phyloP scores from a whole-genome alignment of 2,329 filamentous ascomycete species.

The Pyricularia sp. region DNA sequence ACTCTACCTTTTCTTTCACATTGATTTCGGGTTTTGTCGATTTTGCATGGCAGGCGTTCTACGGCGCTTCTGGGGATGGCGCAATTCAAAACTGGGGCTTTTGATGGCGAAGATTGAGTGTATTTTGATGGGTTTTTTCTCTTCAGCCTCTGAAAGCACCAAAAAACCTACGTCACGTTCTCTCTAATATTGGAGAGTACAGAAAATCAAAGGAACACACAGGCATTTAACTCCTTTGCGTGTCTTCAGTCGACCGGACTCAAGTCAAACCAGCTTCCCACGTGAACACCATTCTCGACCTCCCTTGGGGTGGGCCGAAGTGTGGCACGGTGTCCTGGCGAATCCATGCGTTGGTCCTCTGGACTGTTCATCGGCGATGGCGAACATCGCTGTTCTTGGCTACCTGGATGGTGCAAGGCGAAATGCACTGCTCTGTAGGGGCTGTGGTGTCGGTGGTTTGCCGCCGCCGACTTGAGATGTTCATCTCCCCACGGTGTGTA shows the following conservation, averaged over 20 bases:
- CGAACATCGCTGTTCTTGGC: background rate
- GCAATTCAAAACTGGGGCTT: background rate
- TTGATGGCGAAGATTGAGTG: background rate
- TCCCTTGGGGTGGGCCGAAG: background rate
- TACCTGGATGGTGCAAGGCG: background rate
- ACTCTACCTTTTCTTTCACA: background rate
- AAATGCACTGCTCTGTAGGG: too few species aligned
- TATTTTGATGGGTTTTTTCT: background rate
- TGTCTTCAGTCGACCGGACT: background rate
- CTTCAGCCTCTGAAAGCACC: background rate
- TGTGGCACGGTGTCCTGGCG: background rate
- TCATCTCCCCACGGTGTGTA: background rate
- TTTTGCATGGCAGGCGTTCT: constrained; percentile 6
- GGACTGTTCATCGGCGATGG: background rate
- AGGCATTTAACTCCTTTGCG: background rate
- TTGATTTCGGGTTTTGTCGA: background rate
- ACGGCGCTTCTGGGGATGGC: background rate
- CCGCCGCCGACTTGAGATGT: background rate
- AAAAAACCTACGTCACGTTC: background rate
- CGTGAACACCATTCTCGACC: constrained; percentile 1
- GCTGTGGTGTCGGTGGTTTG: background rate
- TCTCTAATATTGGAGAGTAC: background rate
- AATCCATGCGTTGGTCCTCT: background rate
- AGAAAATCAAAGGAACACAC: background rate
- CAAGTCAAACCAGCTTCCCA: constrained; percentile 3